These are phyloP conservation scores for Coniferiporia sulphurascens DNA, from an alignment of 1,284 basidiomycete species.

Conservation along the genomic window DNA sequence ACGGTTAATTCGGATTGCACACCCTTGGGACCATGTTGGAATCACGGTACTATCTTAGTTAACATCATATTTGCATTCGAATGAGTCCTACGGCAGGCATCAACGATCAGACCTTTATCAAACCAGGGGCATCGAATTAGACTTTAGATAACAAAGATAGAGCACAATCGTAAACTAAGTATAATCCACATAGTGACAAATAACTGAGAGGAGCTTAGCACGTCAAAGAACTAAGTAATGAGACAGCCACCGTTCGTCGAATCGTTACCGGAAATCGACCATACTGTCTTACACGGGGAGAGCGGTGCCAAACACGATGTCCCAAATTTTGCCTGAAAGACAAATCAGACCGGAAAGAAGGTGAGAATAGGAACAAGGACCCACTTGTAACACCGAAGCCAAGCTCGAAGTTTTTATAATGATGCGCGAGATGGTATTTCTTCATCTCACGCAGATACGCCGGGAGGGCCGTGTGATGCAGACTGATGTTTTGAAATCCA, in stretches of 20 bases:
- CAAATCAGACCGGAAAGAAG: constrained; percentile 1
- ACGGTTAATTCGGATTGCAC: background rate
- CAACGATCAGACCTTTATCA: too few species aligned
- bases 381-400: constrained; percentile 95
- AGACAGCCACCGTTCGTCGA: too few species aligned
- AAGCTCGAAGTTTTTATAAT: constrained; percentile 97
- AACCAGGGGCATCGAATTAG: too few species aligned
- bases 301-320: constrained; percentile 85
- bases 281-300: constrained; percentile 30
- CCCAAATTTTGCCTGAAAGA: constrained; percentile 85
- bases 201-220: too few species aligned
- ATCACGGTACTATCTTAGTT: background rate
- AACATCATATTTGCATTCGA: background rate
- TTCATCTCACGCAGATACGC: constrained; percentile 90
- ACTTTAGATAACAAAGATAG: too few species aligned
- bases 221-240: too few species aligned
- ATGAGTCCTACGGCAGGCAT: too few species aligned
- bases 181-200: too few species aligned
- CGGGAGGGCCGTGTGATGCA: constrained; percentile 89
- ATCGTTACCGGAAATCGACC: too few species aligned
- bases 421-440: constrained; percentile 97
- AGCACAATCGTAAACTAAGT: too few species aligned
- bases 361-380: constrained; percentile 20
- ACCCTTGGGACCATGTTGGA: background rate
- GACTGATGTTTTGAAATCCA: constrained; percentile 33